Evolutionary conservation across 371 early-diverging fungal species (phyloP).

Genomic region (Mortierella polycephala): DNA sequence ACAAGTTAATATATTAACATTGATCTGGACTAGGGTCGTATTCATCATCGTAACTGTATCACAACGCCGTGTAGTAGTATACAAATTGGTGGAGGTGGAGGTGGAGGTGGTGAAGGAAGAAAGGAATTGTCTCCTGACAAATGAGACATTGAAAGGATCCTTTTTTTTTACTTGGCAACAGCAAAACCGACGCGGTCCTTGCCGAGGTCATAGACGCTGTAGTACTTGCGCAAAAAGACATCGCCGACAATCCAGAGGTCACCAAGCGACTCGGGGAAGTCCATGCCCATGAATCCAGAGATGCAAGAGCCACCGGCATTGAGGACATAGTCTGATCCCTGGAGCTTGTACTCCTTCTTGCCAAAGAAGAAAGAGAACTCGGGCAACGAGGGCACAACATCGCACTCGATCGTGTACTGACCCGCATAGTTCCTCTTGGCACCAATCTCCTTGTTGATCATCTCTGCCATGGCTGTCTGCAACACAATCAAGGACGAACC

Average conservation of each 20-base stretch:
- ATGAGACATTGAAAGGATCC: too few relatives aligned
- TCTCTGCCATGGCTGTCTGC: constrained; percentile 81
- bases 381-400: constrained; percentile 71
- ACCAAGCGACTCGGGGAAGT: constrained; percentile 79
- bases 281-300: constrained; percentile 94
- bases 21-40: too few relatives aligned
- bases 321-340: constrained; percentile 83
- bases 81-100: too few relatives aligned
- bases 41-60: too few relatives aligned
- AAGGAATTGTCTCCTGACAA: too few relatives aligned
- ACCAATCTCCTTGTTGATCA: constrained; percentile 88
- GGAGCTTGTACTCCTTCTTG: constrained; percentile 67
- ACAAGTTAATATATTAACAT: too few relatives aligned
- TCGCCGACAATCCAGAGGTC: constrained; percentile 89
- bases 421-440: constrained; percentile 91
- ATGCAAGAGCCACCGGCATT: constrained; percentile 88
- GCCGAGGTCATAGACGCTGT: constrained; percentile 89
- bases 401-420: constrained; percentile 88
- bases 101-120: too few relatives aligned
- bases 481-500: constrained; percentile 88
- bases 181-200: constrained; percentile 74
- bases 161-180: constrained; percentile 26
- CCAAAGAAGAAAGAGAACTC: constrained; percentile 81
- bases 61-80: too few relatives aligned
- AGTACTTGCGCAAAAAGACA: constrained; percentile 90